Base-by-base conservation (phyloP, 2,329 filamentous ascomycete species). In the Aschersonia sp. region DNA sequence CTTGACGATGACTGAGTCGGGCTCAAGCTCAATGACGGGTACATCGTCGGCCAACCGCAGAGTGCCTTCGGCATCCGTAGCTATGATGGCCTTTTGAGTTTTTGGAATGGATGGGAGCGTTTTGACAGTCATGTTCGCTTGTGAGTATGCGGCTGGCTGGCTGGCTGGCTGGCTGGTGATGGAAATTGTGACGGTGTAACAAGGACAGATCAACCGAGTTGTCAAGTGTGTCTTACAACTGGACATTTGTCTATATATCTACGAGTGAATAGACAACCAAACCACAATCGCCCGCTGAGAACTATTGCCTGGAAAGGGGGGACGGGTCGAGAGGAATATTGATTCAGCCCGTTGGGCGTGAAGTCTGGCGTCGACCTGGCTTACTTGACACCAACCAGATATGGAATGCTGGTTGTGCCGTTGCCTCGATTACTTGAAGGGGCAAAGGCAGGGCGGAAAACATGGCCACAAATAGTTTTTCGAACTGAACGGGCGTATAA, bases 1-100 rank as follows among this genome's bases (percentile, higher is more conserved):
- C 29, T 44, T 45, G 14, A 51, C 52, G 37, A 51, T 40, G 31
- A 48, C 40, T 7, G 40, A n/a, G 40, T 22, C 40, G n/a, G 40
- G n/a, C 14, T 42, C 11, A n/a, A 22, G 11, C 40, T 42, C 11
- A 2, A 22, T 12, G 7, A 42, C 11, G 10, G 40, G 40, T n/a
- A 42, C 40, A 22, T 22, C 40, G 10, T 14, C n/a, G 40, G 40
- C 40, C 14, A 42, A 11, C 40, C 14, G 10, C 14, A n/a, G 40
- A n/a, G 11, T 22, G 40, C 40, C 40, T n/a, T 42, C 11, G n/a
- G 10, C 40, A 22, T 42, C 40, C 14, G 10, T 12, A 37, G 33
- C 33, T 42, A 42, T 3, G 14, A 42, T 42, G 40, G 40, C 40
- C 14, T 11, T 42, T 22, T 42, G 40, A 7, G 40, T n/a, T 14